Evolutionary conservation across 345 rosid genomes (phyloP).

Genomic region (Rhizophora apiculata): DNA sequence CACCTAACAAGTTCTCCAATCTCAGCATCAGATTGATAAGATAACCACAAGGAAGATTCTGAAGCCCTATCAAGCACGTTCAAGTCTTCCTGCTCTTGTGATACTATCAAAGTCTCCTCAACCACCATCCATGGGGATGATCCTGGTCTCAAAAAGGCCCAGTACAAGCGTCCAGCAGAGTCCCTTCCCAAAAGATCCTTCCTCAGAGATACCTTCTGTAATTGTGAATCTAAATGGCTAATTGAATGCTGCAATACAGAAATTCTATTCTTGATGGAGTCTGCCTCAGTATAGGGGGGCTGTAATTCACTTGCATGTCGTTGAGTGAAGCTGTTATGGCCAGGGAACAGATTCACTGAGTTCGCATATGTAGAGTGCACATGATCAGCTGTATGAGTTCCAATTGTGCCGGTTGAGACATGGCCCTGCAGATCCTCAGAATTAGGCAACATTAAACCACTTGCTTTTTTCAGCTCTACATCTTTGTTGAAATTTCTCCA

Average conservation of each 20-base stretch:
- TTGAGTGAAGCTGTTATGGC: constrained; percentile 10
- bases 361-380: background rate
- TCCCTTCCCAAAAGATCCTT: constrained; percentile 36
- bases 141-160: constrained; percentile 32
- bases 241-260: constrained; percentile 32
- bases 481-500: background rate
- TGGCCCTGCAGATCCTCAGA: constrained; percentile 5
- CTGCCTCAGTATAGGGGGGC: constrained; percentile 12
- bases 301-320: constrained; percentile 19
- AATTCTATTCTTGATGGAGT: constrained; percentile 18
- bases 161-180: constrained; percentile 34
- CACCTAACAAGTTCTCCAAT: constrained; percentile 34
- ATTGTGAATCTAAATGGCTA: constrained; percentile 23
- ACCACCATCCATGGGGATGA: constrained; percentile 29
- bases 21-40: constrained; percentile 29
- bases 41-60: constrained; percentile 23
- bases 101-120: constrained; percentile 19
- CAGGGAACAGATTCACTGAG: constrained; percentile 12
- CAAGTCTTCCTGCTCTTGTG: background rate
- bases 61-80: constrained; percentile 4
- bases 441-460: background rate
- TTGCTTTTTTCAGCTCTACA: background rate
- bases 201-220: constrained; percentile 22
- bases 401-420: constrained; percentile 1
- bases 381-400: constrained; percentile 11